These are phyloP conservation scores for Pythium periplocum DNA, from an alignment of 352 stramenopile genomes.

Conservation along the genomic window DNA sequence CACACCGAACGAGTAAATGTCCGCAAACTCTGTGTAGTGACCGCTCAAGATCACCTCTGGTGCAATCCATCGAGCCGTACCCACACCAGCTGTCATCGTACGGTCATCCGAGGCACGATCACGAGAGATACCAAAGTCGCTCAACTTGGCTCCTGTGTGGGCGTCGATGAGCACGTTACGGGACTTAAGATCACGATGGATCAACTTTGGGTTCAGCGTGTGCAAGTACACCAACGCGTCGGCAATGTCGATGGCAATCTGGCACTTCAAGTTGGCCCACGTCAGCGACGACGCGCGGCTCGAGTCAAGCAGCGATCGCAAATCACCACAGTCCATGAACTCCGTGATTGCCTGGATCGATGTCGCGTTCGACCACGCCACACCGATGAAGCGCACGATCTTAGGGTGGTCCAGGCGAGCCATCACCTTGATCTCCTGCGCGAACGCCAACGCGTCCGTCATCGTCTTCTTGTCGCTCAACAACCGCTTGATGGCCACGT, in stretches of 20 bases:
- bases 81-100: conserved; percentile 62
- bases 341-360: conserved; percentile 59
- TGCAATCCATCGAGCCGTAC: conserved; percentile 36
- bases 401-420: conserved; percentile 55
- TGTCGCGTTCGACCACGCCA: conserved; percentile 58
- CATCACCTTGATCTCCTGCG: conserved; percentile 54
- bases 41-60: conserved; percentile 21
- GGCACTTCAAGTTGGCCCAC: conserved; percentile 59
- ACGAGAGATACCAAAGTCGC: conserved; percentile 64
- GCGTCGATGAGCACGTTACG: conserved; percentile 64
- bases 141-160: conserved; percentile 52
- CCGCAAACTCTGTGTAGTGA: conserved; percentile 8
- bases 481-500: conserved; percentile 62
- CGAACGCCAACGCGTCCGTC: conserved; percentile 49
- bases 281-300: conserved; percentile 30
- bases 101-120: conserved; percentile 40
- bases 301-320: conserved; percentile 44
- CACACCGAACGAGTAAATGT: conserved; percentile 28
- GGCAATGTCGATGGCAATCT: conserved; percentile 63
- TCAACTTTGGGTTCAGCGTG: conserved; percentile 56
- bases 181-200: conserved; percentile 66
- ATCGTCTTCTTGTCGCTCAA: conserved; percentile 51
- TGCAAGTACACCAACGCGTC: conserved; percentile 72
- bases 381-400: conserved; percentile 62
- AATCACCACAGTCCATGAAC: conserved; percentile 67